Percentiles rank a stretch among this genome's conserved stretches.
Conservation (phyloP, 176 grass and related monocot genomes). For the Thalia dealbata region DNA sequence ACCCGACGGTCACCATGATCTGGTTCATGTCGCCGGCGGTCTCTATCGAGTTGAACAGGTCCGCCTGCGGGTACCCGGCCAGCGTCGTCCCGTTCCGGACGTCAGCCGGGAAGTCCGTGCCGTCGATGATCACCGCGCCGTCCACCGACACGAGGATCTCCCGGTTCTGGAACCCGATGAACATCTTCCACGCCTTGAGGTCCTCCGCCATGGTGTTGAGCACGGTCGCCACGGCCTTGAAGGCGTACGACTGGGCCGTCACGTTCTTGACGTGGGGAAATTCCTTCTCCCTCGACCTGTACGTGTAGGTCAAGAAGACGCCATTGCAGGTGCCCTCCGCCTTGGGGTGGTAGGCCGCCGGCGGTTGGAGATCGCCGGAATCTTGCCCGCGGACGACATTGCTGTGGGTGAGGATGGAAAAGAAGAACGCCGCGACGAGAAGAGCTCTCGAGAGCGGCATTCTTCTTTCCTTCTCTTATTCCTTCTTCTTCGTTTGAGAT, state of each 20-base stretch:
- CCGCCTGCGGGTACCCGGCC: conserved; percentile 55
- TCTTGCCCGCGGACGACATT: conserved; percentile 34
- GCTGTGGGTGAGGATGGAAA: not conserved
- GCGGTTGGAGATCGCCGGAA: conserved; percentile 11
- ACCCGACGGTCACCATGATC: conserved; percentile 55
- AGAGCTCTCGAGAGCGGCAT: not conserved
- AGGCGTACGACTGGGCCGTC: conserved; percentile 85
- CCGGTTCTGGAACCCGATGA: conserved; percentile 76
- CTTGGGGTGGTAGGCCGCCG: conserved; percentile 12
- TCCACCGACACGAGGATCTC: conserved; percentile 71
- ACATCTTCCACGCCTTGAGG: conserved; percentile 78
- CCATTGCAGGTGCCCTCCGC: conserved; percentile 68
- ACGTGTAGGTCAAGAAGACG: conserved; percentile 83
- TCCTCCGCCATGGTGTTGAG: conserved; percentile 74
- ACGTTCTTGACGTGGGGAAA: conserved; percentile 79
- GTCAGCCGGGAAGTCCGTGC: conserved; percentile 46
- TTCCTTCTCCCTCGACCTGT: conserved; percentile 57
- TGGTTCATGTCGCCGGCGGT: conserved; percentile 64
- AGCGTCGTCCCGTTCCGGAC: conserved; percentile 58
- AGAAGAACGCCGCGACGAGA: conserved; percentile 7
- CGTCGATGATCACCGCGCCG: conserved; percentile 57
- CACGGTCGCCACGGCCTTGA: conserved; percentile 50
- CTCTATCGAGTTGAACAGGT: conserved; percentile 77
- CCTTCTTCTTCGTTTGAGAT: not conserved
- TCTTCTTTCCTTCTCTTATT: not conserved